phyloP scores from a whole-genome alignment of 306 rosid genomes.

The Vigna nakashimae region DNA sequence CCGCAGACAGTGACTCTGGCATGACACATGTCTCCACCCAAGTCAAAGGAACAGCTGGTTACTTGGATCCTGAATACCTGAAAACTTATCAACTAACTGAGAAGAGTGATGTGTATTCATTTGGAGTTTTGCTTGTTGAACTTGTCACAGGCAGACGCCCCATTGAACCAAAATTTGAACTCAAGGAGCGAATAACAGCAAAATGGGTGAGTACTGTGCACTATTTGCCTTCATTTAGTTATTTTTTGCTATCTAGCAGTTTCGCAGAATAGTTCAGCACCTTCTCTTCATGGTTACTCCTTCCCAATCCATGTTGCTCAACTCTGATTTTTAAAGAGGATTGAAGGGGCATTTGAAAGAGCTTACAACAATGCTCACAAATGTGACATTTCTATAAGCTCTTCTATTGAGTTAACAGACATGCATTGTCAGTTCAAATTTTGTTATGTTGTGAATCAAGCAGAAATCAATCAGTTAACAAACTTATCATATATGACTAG shows the following conservation, averaged over 20 bases:
- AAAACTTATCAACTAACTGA: slow-evolving; percentile 93
- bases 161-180: slow-evolving; percentile 83
- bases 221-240: slow-evolving; percentile 38
- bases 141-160: slow-evolving; percentile 96
- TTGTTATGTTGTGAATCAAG: background rate
- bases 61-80: slow-evolving; percentile 97
- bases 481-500: background rate
- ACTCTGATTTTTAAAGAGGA: background rate
- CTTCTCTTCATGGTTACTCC: slow-evolving; percentile 9
- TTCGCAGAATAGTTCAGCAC: slow-evolving; percentile 23
- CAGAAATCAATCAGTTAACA: background rate
- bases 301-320: slow-evolving; percentile 10
- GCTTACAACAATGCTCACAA: background rate
- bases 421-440: background rate
- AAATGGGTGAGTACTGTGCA: slow-evolving; percentile 74
- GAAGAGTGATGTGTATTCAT: slow-evolving; percentile 97
- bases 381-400: background rate
- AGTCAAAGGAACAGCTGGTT: slow-evolving; percentile 99
- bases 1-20: slow-evolving; percentile 86
- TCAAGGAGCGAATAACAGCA: slow-evolving; percentile 76
- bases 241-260: slow-evolving; percentile 4
- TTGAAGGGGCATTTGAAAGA: background rate
- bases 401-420: background rate
- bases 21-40: slow-evolving; percentile 94
- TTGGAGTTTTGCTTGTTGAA: slow-evolving; percentile 93